A percentile compares a stretch with the other conserved stretches of the same genome.
Conservation (phyloP, 1,284 basidiomycete genomes). For the Rhodotorula sp. region DNA sequence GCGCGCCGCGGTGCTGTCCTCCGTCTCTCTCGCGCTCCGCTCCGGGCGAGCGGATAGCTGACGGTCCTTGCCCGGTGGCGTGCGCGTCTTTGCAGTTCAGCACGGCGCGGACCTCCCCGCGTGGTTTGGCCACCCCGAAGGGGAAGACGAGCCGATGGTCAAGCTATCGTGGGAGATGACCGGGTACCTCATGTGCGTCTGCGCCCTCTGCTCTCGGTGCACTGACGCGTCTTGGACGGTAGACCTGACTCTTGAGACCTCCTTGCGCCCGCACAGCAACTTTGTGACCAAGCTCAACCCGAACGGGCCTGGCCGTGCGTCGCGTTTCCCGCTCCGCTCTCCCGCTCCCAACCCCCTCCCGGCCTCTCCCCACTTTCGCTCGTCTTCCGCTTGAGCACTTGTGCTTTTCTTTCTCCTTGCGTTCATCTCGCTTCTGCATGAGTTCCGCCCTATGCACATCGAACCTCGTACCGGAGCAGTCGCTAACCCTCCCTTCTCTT, state of each 20-base stretch:
- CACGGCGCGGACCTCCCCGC: constrained; percentile 34
- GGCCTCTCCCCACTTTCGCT: not conserved
- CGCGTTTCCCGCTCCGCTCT: not conserved
- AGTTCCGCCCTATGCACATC: too few species aligned
- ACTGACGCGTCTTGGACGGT: too few species aligned
- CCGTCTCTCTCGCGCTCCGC: too few species aligned
- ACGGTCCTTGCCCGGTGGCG: not conserved
- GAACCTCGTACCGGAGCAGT: too few species aligned
- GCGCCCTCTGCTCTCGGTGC: too few species aligned
- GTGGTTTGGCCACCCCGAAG: constrained; percentile 38
- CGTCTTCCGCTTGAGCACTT: too few species aligned
- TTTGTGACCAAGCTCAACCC: constrained; percentile 35
- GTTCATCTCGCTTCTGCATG: too few species aligned
- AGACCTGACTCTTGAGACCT: not conserved
- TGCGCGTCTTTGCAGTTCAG: constrained; percentile 25
- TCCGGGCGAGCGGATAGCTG: not conserved
- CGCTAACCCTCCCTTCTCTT: too few species aligned
- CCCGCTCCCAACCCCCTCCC: not conserved
- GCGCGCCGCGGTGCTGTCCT: too few species aligned
- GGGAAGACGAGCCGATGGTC: constrained; percentile 15
- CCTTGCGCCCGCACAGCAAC: constrained; percentile 22
- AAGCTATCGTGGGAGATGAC: constrained; percentile 35
- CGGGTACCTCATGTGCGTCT: constrained; percentile 38
- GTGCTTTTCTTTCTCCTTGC: too few species aligned
- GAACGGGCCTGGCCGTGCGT: constrained; percentile 38